phyloP scores from a whole-genome alignment of 2,329 filamentous ascomycete species.

The Fragosphaeria purpurea region DNA sequence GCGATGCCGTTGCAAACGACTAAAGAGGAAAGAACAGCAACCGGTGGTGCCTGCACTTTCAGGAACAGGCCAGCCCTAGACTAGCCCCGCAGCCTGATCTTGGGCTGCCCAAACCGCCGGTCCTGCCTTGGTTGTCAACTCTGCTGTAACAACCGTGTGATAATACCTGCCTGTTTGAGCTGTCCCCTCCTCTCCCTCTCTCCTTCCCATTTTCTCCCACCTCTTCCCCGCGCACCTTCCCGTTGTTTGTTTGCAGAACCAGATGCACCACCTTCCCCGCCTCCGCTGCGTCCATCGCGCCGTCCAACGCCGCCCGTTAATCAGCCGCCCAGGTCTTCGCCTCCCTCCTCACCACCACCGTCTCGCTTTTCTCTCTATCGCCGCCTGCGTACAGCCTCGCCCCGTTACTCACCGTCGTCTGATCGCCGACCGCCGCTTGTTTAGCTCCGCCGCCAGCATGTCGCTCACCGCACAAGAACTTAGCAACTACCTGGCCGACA shows the following conservation, averaged over 20 bases:
- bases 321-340: no score
- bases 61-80: no score
- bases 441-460: slow-evolving; percentile 15
- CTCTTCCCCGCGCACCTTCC: background rate
- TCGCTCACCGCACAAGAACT: slow-evolving; percentile 52
- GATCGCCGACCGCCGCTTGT: background rate
- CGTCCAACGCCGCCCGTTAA: background rate
- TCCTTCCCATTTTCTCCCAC: background rate
- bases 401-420: background rate
- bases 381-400: background rate
- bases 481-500: slow-evolving; percentile 79
- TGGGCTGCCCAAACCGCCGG: no score
- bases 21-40: no score
- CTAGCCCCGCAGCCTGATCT: no score
- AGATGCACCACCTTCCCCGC: slow-evolving; percentile 7
- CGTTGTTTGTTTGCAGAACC: background rate
- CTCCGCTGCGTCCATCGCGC: slow-evolving; percentile 4
- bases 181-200: background rate
- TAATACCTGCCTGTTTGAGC: slow-evolving; percentile 1
- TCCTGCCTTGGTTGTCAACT: no score
- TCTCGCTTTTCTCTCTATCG: background rate
- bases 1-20: no score
- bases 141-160: no score
- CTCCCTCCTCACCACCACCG: background rate
- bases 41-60: no score